phyloP scores from a whole-genome alignment of 768 basidiomycete species.

The Boletus rubroflammeus region DNA sequence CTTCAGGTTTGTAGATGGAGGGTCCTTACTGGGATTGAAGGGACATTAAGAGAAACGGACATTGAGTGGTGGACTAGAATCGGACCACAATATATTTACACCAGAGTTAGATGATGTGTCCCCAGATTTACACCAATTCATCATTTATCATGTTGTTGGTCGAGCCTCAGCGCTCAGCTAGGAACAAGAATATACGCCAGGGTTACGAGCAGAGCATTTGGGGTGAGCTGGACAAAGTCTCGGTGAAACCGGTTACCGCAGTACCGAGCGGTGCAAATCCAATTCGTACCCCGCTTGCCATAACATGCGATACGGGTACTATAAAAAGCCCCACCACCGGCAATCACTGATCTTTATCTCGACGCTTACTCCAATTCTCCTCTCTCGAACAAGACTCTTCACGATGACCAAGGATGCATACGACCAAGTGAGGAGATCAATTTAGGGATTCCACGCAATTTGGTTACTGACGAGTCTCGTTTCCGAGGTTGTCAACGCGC shows the following conservation, averaged over 20 bases:
- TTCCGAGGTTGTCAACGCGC: slow-evolving; percentile 42
- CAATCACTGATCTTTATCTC: slow-evolving; percentile 12
- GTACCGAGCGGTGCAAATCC: neutral
- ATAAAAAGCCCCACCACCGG: slow-evolving; percentile 11
- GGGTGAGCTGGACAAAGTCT: neutral
- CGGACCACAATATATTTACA: neutral
- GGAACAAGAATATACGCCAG: neutral
- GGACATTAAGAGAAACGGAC: neutral
- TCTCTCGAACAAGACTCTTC: neutral
- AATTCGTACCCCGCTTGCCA: neutral
- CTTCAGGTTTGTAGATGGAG: too few relatives aligned
- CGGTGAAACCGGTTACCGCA: neutral
- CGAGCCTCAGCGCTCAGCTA: too few relatives aligned
- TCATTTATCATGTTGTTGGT: neutral
- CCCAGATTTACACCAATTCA: neutral
- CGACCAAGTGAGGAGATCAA: slow-evolving; percentile 15
- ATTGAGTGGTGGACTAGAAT: too few relatives aligned
- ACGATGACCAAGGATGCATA: slow-evolving; percentile 19
- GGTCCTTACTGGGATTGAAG: too few relatives aligned
- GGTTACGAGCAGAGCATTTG: neutral
- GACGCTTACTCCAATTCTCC: neutral
- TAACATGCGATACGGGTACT: neutral
- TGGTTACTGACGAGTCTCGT: neutral
- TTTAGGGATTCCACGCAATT: neutral
- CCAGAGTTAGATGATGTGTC: neutral